A percentile compares a stretch with the other conserved stretches of the same genome.
phyloP scores from a whole-genome alignment of 495 filamentous ascomycete genomes.

The Lasiosphaeria hispida region DNA sequence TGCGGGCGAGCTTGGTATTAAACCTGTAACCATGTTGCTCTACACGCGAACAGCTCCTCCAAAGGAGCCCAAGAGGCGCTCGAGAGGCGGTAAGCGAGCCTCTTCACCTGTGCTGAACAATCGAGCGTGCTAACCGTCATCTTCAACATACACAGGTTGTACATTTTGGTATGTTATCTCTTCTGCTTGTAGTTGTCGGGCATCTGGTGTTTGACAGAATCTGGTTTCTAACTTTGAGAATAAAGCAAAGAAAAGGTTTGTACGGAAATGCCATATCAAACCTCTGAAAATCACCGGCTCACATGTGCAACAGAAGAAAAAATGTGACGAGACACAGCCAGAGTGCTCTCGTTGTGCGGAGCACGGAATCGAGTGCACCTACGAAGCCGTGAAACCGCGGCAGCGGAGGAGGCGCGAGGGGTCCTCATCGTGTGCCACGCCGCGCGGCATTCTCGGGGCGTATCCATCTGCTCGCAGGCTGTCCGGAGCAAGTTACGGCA shows the following conservation, averaged over 20 bases:
- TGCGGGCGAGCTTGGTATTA: too few relatives aligned
- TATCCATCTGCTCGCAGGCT: constrained; percentile 14
- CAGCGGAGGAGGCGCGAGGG: constrained; percentile 50
- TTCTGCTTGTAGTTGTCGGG: constrained; percentile 3
- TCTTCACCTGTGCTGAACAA: neutral
- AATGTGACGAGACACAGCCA: constrained; percentile 61
- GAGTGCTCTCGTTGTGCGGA: constrained; percentile 57
- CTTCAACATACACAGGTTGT: constrained; percentile 46
- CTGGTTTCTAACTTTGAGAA: constrained; percentile 16
- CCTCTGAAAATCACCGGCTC: neutral
- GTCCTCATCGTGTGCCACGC: neutral
- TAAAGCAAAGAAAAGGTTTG: constrained; percentile 38
- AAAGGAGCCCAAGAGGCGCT: constrained; percentile 59
- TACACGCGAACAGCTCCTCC: constrained; percentile 57
- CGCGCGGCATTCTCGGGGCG: constrained; percentile 3
- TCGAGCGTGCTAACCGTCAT: constrained; percentile 10
- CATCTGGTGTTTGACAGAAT: neutral
- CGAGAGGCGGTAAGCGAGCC: constrained; percentile 55
- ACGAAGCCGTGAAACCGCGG: constrained; percentile 56
- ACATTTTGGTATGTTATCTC: constrained; percentile 51
- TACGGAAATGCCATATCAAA: neutral
- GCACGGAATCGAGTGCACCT: constrained; percentile 51
- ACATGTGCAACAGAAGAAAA: constrained; percentile 53
- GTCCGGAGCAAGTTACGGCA: constrained; percentile 22
- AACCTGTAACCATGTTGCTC: constrained; percentile 47